These are phyloP conservation scores for Coleophoma cylindrospora DNA, from an alignment of 2,329 filamentous ascomycete genomes.

Conservation along the genomic window DNA sequence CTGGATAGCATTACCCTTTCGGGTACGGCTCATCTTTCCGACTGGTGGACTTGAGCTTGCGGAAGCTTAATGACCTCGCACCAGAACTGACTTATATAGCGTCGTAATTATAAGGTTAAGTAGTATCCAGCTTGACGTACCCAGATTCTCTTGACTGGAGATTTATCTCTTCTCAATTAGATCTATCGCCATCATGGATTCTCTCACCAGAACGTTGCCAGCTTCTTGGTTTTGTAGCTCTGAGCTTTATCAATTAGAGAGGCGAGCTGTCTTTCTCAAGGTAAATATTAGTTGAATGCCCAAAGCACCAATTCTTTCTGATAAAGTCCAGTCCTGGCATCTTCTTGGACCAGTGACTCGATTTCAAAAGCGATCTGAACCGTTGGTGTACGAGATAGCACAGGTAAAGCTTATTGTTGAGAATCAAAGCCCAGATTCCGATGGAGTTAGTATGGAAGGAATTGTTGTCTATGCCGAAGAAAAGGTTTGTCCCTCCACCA, in stretches of 20 bases:
- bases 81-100: no score
- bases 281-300: slow-evolving; percentile 16
- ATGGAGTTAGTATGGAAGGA: slow-evolving; percentile 23
- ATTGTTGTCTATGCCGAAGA: slow-evolving; percentile 31
- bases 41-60: no score
- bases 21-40: no score
- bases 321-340: slow-evolving; percentile 40
- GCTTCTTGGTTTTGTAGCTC: slow-evolving; percentile 46
- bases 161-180: neutral
- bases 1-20: neutral
- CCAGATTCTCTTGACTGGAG: neutral
- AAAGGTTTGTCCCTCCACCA: slow-evolving; percentile 6
- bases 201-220: slow-evolving; percentile 36
- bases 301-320: slow-evolving; percentile 2
- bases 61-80: no score
- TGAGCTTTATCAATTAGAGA: slow-evolving; percentile 43
- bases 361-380: slow-evolving; percentile 34
- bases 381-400: slow-evolving; percentile 44
- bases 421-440: slow-evolving; percentile 19
- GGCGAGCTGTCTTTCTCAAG: slow-evolving; percentile 43
- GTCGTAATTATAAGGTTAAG: no score
- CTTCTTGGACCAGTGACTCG: slow-evolving; percentile 45
- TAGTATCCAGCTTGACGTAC: neutral
- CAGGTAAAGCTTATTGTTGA: slow-evolving; percentile 37
- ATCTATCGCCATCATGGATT: slow-evolving; percentile 10